Evolutionary conservation across 805 yeast species (phyloP), one percentile per base, ranked within the genome.

Genomic region (Candida lessepsii): DNA sequence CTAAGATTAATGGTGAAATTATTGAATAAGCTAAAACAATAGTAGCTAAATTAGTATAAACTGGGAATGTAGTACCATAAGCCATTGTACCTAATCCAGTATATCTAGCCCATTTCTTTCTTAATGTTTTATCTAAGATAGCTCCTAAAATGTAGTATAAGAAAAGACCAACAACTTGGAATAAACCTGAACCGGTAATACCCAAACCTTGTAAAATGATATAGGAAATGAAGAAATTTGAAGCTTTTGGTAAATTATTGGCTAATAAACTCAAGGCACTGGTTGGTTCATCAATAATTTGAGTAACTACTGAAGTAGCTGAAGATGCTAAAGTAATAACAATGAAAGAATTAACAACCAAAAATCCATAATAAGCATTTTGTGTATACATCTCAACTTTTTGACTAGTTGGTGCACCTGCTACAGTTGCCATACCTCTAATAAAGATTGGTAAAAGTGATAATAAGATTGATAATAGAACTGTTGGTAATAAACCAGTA

Each of bases 401-500:
- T 57, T 81, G 88, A 11, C 46, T 40, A 2, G 88, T 71, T 6
- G 80, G 70, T 19, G 75, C 60, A 19, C 91, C 90, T 1, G 80
- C 53, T 11, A 80, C 48, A 37, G 68, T 73, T 5, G 83, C 89
- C 82, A 81, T 73, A 43, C 71, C 73, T 53, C 86, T 79, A 50
- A 93, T 84, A 51, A 88, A 75, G 21, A 88, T 83, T 4, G 99
- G 98, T 30, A 90, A 81, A 35, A 93, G 62, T 40, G 86, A 74
- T 95, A 89, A 89, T 60, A 91, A 77, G 23, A 90, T 59, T 2
- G 96, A 78, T 59, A 93, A 74, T 45, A 86, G 67, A 45, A 91
- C 70, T 20, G 95, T 78, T 45, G 99, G 99, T 46, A 91, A 71
- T 53, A 90, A 65, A 58, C 91, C 90, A 9, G 97, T 89, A 45